These are phyloP conservation scores for Didymellaceae sp. DNA, from an alignment of 2,329 filamentous ascomycete genomes.

Conservation along the genomic window DNA sequence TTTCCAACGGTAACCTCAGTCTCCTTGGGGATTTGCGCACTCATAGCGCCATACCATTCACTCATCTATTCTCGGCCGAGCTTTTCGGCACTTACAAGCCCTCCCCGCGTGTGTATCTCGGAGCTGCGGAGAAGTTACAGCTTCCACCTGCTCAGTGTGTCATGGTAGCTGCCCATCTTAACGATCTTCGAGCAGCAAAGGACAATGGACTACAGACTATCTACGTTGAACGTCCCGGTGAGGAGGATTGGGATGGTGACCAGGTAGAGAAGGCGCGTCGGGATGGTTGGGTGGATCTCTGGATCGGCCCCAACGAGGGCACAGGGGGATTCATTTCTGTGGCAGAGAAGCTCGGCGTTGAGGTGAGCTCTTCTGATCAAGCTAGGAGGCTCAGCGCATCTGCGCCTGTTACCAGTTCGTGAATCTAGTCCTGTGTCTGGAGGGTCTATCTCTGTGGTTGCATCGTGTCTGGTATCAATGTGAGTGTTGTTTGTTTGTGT, in stretches of 20 bases:
- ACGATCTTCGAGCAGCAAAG: slow-evolving; percentile 71
- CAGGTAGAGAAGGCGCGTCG: slow-evolving; percentile 60
- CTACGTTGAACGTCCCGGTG: slow-evolving; percentile 72
- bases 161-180: slow-evolving; percentile 79
- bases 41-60: slow-evolving; percentile 67
- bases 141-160: slow-evolving; percentile 67
- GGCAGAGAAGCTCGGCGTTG: slow-evolving; percentile 49
- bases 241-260: slow-evolving; percentile 67
- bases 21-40: slow-evolving; percentile 70
- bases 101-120: slow-evolving; percentile 69
- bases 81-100: slow-evolving; percentile 80
- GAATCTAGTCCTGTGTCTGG: background rate
- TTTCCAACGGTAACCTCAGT: slow-evolving; percentile 76
- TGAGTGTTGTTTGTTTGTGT: no score
- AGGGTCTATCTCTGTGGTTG: no score
- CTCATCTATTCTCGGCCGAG: slow-evolving; percentile 68
- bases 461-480: no score
- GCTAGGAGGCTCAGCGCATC: slow-evolving; percentile 25
- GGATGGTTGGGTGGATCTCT: slow-evolving; percentile 67
- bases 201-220: slow-evolving; percentile 70
- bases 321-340: slow-evolving; percentile 58
- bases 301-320: slow-evolving; percentile 51
- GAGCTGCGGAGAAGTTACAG: slow-evolving; percentile 67
- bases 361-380: slow-evolving; percentile 9
- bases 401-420: slow-evolving; percentile 14